These are phyloP conservation scores for Geotrichum aggregatum DNA, from an alignment of 1,139 yeast species.

Conservation along the genomic window DNA sequence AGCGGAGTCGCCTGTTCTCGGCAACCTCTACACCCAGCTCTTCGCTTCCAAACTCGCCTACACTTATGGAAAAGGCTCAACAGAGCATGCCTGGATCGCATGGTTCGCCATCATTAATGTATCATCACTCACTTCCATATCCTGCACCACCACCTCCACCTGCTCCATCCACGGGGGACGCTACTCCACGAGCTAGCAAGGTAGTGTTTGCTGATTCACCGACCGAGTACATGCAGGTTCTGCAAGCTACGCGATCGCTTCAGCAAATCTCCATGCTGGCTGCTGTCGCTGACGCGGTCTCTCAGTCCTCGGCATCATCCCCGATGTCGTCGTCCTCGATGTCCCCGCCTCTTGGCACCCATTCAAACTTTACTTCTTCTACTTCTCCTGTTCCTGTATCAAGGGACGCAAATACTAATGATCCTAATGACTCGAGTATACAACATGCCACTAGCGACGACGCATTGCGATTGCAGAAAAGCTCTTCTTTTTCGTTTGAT, in stretches of 20 bases:
- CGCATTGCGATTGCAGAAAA: too few species aligned
- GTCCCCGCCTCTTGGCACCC: too few species aligned
- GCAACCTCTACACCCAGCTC: constrained; percentile 1
- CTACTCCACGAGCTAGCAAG: constrained; percentile 16
- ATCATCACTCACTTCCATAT: background rate
- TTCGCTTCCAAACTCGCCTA: constrained; percentile 21
- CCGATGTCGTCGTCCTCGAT: background rate
- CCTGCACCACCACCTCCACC: constrained; percentile 30
- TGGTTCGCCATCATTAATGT: background rate
- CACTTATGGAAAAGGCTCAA: background rate
- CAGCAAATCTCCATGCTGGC: constrained; percentile 38
- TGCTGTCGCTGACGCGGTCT: constrained; percentile 40
- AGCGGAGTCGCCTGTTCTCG: background rate
- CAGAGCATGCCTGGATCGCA: too few species aligned
- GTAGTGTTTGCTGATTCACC: constrained; percentile 34
- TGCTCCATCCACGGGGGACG: constrained; percentile 20
- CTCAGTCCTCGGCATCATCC: constrained; percentile 25
- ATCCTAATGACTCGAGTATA: too few species aligned
- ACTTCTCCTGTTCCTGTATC: too few species aligned
- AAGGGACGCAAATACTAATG: too few species aligned
- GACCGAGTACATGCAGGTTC: constrained; percentile 38
- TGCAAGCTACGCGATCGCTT: constrained; percentile 42
- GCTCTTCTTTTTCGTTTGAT: too few species aligned
- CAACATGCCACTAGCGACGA: too few species aligned
- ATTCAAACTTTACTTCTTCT: too few species aligned